Conservation (phyloP, 2,329 filamentous ascomycete species). For the Venturia pyrina region DNA sequence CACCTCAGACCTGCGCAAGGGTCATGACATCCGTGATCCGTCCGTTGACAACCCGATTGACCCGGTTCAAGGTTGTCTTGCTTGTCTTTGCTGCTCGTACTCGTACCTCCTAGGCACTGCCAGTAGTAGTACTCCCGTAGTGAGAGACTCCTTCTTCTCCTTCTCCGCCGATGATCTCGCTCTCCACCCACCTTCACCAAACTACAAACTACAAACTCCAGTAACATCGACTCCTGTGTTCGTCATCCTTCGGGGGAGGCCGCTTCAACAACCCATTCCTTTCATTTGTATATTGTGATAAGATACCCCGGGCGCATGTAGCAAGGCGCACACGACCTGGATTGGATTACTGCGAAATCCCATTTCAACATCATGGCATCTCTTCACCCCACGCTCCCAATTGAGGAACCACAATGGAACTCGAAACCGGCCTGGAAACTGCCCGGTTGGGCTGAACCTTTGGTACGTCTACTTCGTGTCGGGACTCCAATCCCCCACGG, state of each 20-base stretch:
- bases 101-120: too few species aligned
- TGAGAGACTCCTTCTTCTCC: too few species aligned
- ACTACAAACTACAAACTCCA: too few species aligned
- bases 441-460: slow-evolving; percentile 31
- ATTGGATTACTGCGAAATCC: not conserved
- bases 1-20: not conserved
- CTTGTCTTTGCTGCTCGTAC: too few species aligned
- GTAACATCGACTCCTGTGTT: too few species aligned
- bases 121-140: too few species aligned
- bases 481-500: not conserved
- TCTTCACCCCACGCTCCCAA: slow-evolving; percentile 11
- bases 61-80: not conserved
- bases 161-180: too few species aligned
- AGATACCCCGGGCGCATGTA: not conserved
- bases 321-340: not conserved
- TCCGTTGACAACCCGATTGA: not conserved
- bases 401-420: slow-evolving; percentile 27
- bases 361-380: slow-evolving; percentile 2
- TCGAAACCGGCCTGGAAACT: slow-evolving; percentile 32
- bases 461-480: slow-evolving; percentile 20
- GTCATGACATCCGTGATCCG: not conserved
- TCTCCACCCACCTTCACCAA: not conserved
- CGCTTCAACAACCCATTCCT: not conserved
- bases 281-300: not conserved
- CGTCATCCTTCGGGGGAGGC: not conserved